Evolutionary conservation across 345 rosid genomes (phyloP).

Genomic region (Alliaria petiolata): DNA sequence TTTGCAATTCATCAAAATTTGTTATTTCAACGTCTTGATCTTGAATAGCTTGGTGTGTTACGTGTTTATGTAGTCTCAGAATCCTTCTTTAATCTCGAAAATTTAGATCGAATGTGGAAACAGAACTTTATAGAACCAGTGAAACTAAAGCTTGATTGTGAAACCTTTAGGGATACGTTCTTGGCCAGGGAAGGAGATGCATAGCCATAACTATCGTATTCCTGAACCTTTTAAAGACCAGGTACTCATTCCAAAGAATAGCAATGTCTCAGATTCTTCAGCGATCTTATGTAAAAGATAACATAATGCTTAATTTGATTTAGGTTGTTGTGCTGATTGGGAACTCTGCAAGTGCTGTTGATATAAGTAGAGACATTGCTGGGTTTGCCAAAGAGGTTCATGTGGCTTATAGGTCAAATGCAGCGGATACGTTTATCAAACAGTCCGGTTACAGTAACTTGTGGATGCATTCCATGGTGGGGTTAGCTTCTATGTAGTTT

Average conservation of each 20-base stretch:
- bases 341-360: constrained; percentile 59
- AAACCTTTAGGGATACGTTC: too few species aligned
- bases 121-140: too few species aligned
- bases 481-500: not conserved
- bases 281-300: not conserved
- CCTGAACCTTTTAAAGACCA: constrained; percentile 61
- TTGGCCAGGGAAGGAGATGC: too few species aligned
- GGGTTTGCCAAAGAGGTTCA: too few species aligned
- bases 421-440: too few species aligned
- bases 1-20: not conserved
- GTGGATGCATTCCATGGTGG: constrained; percentile 87
- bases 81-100: not conserved
- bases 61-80: not conserved
- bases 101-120: too few species aligned
- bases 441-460: too few species aligned
- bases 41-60: not conserved
- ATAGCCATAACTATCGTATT: constrained; percentile 78
- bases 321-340: constrained; percentile 82
- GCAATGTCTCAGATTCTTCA: not conserved
- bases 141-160: constrained; percentile 22
- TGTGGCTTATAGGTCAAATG: too few species aligned
- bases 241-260: constrained; percentile 30
- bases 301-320: not conserved
- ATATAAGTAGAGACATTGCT: too few species aligned
- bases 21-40: not conserved